Percentiles rank a stretch among this genome's conserved stretches.
Evolutionary conservation across 1,284 basidiomycete genomes (phyloP).

Genomic region (Golubevia pallescens): DNA sequence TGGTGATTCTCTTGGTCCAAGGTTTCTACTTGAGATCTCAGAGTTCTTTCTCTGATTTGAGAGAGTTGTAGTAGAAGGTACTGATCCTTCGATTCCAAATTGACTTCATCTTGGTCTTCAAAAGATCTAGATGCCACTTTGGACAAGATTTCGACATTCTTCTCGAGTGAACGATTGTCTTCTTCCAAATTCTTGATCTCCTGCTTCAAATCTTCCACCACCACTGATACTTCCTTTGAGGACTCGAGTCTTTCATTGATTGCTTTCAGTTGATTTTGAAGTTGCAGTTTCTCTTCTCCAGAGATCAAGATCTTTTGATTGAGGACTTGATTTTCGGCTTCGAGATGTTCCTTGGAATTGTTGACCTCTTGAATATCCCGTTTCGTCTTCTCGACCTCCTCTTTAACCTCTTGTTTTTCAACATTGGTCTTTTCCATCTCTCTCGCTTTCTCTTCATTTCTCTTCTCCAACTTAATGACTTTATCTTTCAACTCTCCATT

Average conservation of each 20-base stretch:
- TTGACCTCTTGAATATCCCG: not conserved
- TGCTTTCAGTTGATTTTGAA: not conserved
- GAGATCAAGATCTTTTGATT: not conserved
- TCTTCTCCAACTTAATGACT: not conserved
- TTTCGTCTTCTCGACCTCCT: slow-evolving; percentile 6
- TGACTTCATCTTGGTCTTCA: not conserved
- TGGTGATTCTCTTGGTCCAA: no score
- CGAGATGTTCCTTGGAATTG: no score
- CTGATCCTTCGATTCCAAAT: no score
- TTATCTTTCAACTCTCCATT: not conserved
- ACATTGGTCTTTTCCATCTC: not conserved
- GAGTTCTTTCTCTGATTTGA: no score
- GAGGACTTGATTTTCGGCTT: not conserved
- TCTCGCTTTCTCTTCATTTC: not conserved
- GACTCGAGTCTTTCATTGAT: not conserved
- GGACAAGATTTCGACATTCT: not conserved
- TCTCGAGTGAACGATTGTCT: not conserved
- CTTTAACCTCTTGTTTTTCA: not conserved
- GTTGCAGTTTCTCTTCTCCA: not conserved
- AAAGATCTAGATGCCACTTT: not conserved
- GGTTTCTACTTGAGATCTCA: no score
- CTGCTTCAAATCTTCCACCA: not conserved
- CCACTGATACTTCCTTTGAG: not conserved
- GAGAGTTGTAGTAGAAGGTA: no score
- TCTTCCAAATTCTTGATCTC: not conserved